phyloP scores from a whole-genome alignment of 345 rosid genomes.

The Salix koriyanagi region DNA sequence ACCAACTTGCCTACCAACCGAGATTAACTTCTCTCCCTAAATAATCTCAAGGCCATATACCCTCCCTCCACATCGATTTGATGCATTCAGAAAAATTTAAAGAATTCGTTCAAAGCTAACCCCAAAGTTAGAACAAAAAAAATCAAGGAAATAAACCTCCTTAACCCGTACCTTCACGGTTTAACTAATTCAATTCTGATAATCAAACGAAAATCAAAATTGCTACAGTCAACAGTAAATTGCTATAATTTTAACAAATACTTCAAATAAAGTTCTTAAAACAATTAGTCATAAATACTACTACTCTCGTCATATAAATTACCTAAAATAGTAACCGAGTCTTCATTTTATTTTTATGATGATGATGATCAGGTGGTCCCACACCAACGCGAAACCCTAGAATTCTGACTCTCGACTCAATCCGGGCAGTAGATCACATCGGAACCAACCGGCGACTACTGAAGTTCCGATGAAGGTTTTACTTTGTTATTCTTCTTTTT shows the following conservation, averaged over 20 bases:
- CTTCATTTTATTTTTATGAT: neutral
- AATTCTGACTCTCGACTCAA: conserved; percentile 15
- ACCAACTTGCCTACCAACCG: too few species aligned
- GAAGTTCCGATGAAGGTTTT: neutral
- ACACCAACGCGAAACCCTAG: conserved; percentile 12
- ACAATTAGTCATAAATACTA: neutral
- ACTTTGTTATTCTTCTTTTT: too few species aligned
- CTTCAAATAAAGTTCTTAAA: neutral
- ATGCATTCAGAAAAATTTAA: too few species aligned
- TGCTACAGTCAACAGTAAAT: neutral
- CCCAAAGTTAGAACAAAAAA: too few species aligned
- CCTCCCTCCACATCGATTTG: too few species aligned
- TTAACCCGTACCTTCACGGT: too few species aligned
- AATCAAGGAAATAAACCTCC: too few species aligned
- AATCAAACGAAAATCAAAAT: neutral
- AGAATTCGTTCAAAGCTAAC: too few species aligned
- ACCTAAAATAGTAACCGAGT: neutral
- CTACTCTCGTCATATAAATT: conserved; percentile 26
- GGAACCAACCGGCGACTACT: neutral
- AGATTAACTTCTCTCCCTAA: too few species aligned
- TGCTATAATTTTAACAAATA: neutral
- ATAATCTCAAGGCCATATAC: too few species aligned
- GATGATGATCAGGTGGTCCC: neutral
- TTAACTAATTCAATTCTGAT: neutral
- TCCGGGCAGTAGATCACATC: conserved; percentile 36